Conservation (phyloP, 345 rosid species). For the Bruguiera sexangula region DNA sequence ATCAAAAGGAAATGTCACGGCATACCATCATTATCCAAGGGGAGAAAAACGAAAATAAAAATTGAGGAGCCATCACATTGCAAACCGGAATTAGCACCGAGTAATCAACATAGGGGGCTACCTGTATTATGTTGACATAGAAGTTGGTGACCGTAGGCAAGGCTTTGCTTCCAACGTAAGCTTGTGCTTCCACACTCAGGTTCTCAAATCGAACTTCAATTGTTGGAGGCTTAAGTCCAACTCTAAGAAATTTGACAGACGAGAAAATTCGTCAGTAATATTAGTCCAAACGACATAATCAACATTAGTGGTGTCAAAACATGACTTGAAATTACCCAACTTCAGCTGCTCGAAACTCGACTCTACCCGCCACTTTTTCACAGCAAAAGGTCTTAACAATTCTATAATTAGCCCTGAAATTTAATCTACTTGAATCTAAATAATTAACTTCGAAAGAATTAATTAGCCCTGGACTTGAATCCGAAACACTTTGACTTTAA, state of each 20-base stretch:
- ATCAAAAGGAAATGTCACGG: neutral
- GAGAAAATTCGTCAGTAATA: too few relatives aligned
- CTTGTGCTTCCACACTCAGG: conserved; percentile 47
- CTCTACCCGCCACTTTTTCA: too few relatives aligned
- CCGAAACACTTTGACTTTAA: too few relatives aligned
- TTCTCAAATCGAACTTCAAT: conserved; percentile 50
- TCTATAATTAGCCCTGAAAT: too few relatives aligned
- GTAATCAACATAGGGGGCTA: conserved; percentile 3
- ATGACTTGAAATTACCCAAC: neutral
- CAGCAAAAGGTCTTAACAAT: too few relatives aligned
- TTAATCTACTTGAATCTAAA: too few relatives aligned
- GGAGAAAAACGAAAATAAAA: neutral
- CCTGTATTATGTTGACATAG: conserved; percentile 45
- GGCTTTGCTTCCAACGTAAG: conserved; percentile 59
- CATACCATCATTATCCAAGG: neutral
- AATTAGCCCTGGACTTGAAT: too few relatives aligned
- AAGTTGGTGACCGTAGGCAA: conserved; percentile 56
- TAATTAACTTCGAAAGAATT: too few relatives aligned
- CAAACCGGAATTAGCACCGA: too few relatives aligned
- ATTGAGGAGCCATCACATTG: too few relatives aligned
- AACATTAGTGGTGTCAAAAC: neutral
- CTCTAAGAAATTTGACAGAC: conserved; percentile 24
- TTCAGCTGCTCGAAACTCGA: too few relatives aligned
- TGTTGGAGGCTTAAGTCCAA: conserved; percentile 42
- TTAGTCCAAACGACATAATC: neutral